Evolutionary conservation across 208 protist species (phyloP), one percentile per base, ranked within the genome.

Genomic region (Acanthamoeba sp.): DNA sequence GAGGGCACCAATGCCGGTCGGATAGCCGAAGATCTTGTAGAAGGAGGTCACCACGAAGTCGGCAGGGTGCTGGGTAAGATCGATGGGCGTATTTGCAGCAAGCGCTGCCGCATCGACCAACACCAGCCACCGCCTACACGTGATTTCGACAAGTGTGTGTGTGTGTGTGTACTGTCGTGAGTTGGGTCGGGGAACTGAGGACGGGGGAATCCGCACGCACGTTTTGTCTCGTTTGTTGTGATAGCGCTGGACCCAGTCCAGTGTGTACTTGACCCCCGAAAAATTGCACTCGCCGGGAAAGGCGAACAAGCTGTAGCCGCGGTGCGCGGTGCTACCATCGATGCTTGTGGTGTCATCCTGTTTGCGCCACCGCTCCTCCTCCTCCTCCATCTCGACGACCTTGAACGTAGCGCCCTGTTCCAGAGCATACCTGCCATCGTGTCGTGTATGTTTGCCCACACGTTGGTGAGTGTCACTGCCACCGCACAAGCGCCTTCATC

Each of bases 11-110:
- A 98, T 32, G 9, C 98, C 98, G 38, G 96, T 97, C 38, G 98
- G 98, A 71, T 96, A 97, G 1, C 98, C 98, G 94, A 98, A 98
- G 48, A 98, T 94, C 50, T 98, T 98, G 93, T 98, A 98, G 73
- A 98, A 98, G 24, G 97, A 98, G 18, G 98, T n/a, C 1, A 52
- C 69, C 3, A 98, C 78, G 87, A 98, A 98, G 95, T 98, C 97
- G 34, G 96, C 87, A 5, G 50, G 64, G 91, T 96, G 73, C n/a
- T 94, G 78, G 1, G 64, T 42, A 7, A 98, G 78, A 93, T 98
- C 96, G 6, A 98, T 34, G 10, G 50, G 16, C 20, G 55, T 64
- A n/a, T 95, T 98, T 24, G 95, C 80, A 1, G 96, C 59, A 40
- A 96, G 96, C 38, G 96, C 94, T 14, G 97, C 96, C 4, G 94